Conservation (phyloP, 108 stramenopile genomes). For the Nitzschia putrida region DNA sequence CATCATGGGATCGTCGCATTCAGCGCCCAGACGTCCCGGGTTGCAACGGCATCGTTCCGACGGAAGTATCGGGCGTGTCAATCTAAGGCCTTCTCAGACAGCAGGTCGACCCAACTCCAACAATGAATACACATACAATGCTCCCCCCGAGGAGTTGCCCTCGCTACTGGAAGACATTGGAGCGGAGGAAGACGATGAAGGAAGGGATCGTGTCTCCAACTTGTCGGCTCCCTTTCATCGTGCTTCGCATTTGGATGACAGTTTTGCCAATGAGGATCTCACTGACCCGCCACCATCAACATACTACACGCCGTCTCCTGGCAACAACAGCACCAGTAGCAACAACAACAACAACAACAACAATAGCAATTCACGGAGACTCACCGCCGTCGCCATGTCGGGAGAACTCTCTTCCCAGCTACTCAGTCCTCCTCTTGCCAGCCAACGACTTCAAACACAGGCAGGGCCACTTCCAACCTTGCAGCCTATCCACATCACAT, state of each 20-base stretch:
- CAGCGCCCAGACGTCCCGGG: constrained; percentile 19
- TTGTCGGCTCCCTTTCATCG: too few species aligned
- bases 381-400: constrained; percentile 2
- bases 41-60: not conserved
- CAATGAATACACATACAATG: not conserved
- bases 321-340: constrained; percentile 17
- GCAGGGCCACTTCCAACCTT: not conserved
- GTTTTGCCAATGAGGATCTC: not conserved
- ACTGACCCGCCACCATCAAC: not conserved
- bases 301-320: not conserved
- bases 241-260: too few species aligned
- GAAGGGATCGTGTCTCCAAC: too few species aligned
- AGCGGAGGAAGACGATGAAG: not conserved
- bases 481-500: not conserved
- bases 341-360: constrained; percentile 19
- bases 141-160: constrained; percentile 6
- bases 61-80: not conserved
- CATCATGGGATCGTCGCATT: constrained; percentile 28
- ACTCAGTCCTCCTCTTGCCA: not conserved
- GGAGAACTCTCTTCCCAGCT: constrained; percentile 10
- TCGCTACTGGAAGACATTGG: constrained; percentile 15
- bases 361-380: not conserved
- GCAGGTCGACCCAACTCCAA: not conserved
- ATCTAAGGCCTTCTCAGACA: not conserved
- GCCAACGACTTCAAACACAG: not conserved